A percentile compares a stretch with the other conserved stretches of the same genome.
phyloP scores from a whole-genome alignment of 768 basidiomycete genomes.

The Leucosporidium creatinivorum region DNA sequence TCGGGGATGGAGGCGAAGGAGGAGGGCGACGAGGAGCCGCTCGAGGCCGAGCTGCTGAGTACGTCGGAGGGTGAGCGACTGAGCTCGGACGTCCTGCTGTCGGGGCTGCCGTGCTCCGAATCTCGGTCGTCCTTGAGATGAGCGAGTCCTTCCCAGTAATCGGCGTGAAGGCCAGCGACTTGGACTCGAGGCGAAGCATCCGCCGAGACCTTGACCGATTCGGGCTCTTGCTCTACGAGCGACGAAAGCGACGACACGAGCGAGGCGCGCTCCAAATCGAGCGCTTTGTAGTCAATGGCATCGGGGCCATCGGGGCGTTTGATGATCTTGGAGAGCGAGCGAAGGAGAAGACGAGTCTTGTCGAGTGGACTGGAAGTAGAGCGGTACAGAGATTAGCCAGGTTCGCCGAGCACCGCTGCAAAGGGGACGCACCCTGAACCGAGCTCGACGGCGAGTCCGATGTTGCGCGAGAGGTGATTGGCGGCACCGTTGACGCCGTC shows the following conservation, averaged over 20 bases:
- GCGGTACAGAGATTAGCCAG: constrained; percentile 1
- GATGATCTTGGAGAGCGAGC: constrained; percentile 59
- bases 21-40: not conserved
- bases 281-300: constrained; percentile 39
- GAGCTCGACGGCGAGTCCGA: constrained; percentile 67
- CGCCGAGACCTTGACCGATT: constrained; percentile 28
- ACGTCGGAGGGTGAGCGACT: not conserved
- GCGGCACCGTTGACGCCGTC: constrained; percentile 45
- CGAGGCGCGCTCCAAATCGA: constrained; percentile 84
- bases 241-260: constrained; percentile 68
- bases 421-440: constrained; percentile 73
- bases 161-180: constrained; percentile 79
- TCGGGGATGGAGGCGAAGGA: not conserved
- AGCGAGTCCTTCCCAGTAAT: constrained; percentile 79
- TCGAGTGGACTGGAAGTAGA: constrained; percentile 54
- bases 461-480: constrained; percentile 29
- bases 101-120: constrained; percentile 37
- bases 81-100: not conserved
- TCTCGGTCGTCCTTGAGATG: constrained; percentile 53
- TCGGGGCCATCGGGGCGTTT: not conserved
- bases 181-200: constrained; percentile 63
- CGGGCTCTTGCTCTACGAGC: constrained; percentile 44
- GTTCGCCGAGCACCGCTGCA: no score
- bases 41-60: constrained; percentile 8
- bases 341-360: constrained; percentile 50